Evolutionary conservation across 208 protist species (phyloP).

Genomic region (Leishmania braziliensis): DNA sequence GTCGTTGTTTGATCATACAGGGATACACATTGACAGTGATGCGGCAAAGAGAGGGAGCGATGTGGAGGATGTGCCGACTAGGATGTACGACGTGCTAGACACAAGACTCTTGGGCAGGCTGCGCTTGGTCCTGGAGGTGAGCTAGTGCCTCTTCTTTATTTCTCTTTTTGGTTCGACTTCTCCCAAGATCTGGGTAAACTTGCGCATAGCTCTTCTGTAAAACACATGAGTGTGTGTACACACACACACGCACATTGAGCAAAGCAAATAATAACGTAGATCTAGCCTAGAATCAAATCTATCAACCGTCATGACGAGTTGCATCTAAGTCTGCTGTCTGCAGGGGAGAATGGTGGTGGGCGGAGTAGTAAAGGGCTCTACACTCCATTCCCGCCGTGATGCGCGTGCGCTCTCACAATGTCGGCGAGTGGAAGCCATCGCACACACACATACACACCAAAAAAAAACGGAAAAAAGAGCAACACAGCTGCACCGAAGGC

Average conservation of each 20-base stretch:
- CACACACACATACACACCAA: background rate
- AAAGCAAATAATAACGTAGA: background rate
- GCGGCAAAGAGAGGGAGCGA: background rate
- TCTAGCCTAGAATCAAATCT: conserved; percentile 2
- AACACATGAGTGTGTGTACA: background rate
- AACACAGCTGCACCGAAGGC: background rate
- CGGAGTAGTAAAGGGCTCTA: background rate
- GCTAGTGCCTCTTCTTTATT: background rate
- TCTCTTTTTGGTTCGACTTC: background rate
- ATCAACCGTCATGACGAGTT: background rate
- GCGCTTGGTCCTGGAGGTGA: background rate
- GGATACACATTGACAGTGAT: background rate
- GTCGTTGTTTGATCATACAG: background rate
- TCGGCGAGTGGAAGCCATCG: background rate
- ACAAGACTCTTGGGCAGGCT: background rate
- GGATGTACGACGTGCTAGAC: background rate
- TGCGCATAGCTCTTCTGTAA: background rate
- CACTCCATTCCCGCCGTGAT: background rate
- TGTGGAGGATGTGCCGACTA: background rate
- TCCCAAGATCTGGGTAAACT: background rate
- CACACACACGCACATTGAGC: background rate
- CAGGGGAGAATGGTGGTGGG: background rate
- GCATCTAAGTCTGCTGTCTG: conserved; percentile 1
- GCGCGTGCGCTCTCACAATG: background rate
- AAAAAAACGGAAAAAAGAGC: background rate